Percentiles rank a stretch among this genome's conserved stretches.
Conservation (phyloP, 2,329 filamentous ascomycete genomes). For the Alternaria brassicae region DNA sequence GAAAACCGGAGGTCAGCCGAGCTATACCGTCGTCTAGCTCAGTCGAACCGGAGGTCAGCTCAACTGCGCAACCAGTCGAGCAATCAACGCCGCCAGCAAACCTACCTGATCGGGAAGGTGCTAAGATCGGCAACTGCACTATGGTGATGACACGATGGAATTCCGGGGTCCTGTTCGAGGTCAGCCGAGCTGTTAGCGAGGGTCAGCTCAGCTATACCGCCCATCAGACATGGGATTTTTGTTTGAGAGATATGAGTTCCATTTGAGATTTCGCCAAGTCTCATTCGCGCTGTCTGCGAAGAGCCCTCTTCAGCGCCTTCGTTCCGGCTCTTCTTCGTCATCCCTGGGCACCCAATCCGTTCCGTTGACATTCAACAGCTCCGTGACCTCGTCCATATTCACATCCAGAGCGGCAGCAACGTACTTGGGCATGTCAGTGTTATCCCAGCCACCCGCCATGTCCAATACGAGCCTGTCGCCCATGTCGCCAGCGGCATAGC, state of each 20-base stretch:
- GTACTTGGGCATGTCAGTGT: conserved; percentile 30
- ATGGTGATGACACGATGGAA: not conserved
- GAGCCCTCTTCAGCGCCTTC: not conserved
- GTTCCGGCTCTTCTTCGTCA: not conserved
- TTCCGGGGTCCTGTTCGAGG: not conserved
- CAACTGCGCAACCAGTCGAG: not conserved
- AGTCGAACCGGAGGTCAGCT: not conserved
- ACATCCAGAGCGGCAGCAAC: conserved; percentile 27
- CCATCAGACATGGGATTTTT: too few species aligned
- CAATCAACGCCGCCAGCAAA: not conserved
- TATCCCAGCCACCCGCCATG: conserved; percentile 36
- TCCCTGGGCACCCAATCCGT: conserved; percentile 21
- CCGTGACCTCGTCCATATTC: conserved; percentile 28
- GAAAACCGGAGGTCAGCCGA: not conserved
- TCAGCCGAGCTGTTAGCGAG: not conserved
- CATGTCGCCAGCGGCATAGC: conserved; percentile 38
- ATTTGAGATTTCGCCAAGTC: too few species aligned
- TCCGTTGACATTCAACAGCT: conserved; percentile 24
- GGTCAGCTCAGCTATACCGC: not conserved
- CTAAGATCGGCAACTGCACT: not conserved
- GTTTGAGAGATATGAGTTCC: too few species aligned
- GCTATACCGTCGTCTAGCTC: not conserved
- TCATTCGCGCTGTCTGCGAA: not conserved
- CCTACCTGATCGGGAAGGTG: not conserved
- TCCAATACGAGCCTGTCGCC: conserved; percentile 24